Percentiles rank a stretch among this genome's conserved stretches.
Conservation (phyloP, 805 yeast genomes). For the Cyberlindnera maclurae region DNA sequence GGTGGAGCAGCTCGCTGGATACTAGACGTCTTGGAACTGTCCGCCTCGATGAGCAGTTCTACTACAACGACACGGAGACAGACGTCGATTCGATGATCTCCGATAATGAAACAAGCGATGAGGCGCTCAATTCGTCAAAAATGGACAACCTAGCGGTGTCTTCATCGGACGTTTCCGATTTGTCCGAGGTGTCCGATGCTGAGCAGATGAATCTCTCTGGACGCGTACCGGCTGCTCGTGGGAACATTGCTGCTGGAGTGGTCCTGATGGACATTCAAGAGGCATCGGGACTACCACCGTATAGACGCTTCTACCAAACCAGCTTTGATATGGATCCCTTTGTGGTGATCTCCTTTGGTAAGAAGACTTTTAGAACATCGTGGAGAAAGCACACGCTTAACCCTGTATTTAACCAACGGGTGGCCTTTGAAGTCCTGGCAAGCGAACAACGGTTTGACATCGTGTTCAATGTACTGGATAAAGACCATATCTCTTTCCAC, state of each 20-base stretch:
- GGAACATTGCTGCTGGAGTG: slow-evolving; percentile 42
- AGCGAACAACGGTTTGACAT: slow-evolving; percentile 62
- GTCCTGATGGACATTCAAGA: slow-evolving; percentile 68
- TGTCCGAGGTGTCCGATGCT: not conserved
- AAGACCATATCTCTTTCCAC: slow-evolving; percentile 75
- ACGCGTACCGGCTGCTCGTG: not conserved
- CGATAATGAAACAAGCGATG: slow-evolving; percentile 1
- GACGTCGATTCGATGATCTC: slow-evolving; percentile 20
- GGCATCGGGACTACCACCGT: slow-evolving; percentile 74
- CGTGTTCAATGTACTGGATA: slow-evolving; percentile 71
- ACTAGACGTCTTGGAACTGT: slow-evolving; percentile 1
- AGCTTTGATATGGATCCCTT: slow-evolving; percentile 96
- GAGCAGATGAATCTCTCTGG: not conserved
- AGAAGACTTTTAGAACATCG: slow-evolving; percentile 78
- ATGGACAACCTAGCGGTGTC: not conserved
- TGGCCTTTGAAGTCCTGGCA: slow-evolving; percentile 69
- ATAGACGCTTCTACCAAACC: slow-evolving; percentile 51
- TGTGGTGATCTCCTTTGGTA: slow-evolving; percentile 85
- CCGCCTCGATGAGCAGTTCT: slow-evolving; percentile 20
- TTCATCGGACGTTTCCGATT: slow-evolving; percentile 3
- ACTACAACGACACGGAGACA: slow-evolving; percentile 21
- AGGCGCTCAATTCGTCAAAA: no score
- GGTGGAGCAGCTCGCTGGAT: slow-evolving; percentile 13
- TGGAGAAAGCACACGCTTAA: slow-evolving; percentile 76
- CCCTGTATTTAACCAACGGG: slow-evolving; percentile 74